These are phyloP conservation scores for Colletotrichum chlorophyti DNA, from an alignment of 2,329 filamentous ascomycete species.

Conservation along the genomic window DNA sequence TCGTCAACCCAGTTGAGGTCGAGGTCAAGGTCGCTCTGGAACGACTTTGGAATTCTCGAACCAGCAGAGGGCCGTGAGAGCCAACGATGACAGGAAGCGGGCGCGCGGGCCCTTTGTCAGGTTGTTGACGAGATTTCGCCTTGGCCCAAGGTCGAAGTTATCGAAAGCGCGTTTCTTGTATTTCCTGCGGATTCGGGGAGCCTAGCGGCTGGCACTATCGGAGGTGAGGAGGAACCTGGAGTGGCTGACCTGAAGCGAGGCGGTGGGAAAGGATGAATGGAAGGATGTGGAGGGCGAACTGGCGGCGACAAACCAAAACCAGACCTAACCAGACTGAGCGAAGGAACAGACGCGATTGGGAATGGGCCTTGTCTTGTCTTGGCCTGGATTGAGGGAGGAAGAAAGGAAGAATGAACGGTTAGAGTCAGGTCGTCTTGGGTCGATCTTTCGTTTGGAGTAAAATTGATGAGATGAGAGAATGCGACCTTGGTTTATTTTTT, in stretches of 20 bases:
- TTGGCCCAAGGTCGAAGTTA: background rate
- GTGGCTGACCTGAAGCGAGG: slow-evolving; percentile 22
- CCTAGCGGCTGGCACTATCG: slow-evolving; percentile 25
- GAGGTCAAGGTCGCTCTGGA: no score
- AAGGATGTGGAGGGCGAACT: slow-evolving; percentile 11
- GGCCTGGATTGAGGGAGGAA: slow-evolving; percentile 3
- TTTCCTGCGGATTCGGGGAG: slow-evolving; percentile 16
- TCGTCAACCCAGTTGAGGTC: slow-evolving; percentile 11
- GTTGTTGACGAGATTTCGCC: background rate
- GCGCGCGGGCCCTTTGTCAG: slow-evolving; percentile 14
- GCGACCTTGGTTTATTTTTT: no score
- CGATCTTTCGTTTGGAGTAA: no score
- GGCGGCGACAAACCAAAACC: slow-evolving; percentile 1
- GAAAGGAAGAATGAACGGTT: slow-evolving; percentile 21
- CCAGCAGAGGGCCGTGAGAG: background rate
- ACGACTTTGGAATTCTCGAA: background rate
- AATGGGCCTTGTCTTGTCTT: slow-evolving; percentile 28
- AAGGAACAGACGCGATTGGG: slow-evolving; percentile 18
- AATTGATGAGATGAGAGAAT: slow-evolving; percentile 34
- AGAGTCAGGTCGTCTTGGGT: slow-evolving; percentile 17
- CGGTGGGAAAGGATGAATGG: slow-evolving; percentile 21
- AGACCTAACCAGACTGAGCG: slow-evolving; percentile 20
- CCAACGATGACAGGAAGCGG: background rate
- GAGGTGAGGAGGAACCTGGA: slow-evolving; percentile 15
- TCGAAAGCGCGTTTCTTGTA: slow-evolving; percentile 14